Conservation (phyloP, 164 flowering plant genomes). For the Warburgia ugandensis region DNA sequence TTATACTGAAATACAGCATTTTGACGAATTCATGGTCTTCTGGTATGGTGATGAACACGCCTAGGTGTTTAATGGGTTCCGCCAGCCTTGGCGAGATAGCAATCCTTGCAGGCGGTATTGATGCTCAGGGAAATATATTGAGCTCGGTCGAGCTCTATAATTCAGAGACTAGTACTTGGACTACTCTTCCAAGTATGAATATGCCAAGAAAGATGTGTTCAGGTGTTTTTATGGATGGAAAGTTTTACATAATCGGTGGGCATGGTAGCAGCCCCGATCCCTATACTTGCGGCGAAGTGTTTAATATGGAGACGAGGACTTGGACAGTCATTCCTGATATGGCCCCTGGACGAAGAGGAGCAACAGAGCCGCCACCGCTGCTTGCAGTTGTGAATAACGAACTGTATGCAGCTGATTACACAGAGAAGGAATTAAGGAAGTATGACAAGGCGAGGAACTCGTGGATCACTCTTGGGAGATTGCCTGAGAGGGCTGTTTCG, state of each 20-base stretch:
- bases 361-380: slow-evolving; percentile 72
- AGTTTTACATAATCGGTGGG: slow-evolving; percentile 92
- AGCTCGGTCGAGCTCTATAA: slow-evolving; percentile 77
- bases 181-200: slow-evolving; percentile 60
- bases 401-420: slow-evolving; percentile 86
- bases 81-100: slow-evolving; percentile 88
- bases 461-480: slow-evolving; percentile 68
- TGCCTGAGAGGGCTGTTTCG: slow-evolving; percentile 80
- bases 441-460: slow-evolving; percentile 43
- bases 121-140: slow-evolving; percentile 50
- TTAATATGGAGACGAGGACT: slow-evolving; percentile 48
- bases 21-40: slow-evolving; percentile 76
- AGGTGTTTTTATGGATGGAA: slow-evolving; percentile 83
- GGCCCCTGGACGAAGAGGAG: slow-evolving; percentile 57
- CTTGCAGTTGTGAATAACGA: slow-evolving; percentile 84
- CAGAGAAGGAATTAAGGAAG: slow-evolving; percentile 65
- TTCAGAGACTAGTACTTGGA: slow-evolving; percentile 65
- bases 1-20: slow-evolving; percentile 68
- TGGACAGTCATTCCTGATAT: slow-evolving; percentile 81
- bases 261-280: slow-evolving; percentile 35
- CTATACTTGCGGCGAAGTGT: slow-evolving; percentile 84
- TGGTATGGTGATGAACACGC: slow-evolving; percentile 67
- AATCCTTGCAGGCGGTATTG: slow-evolving; percentile 89
- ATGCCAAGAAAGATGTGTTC: slow-evolving; percentile 91
- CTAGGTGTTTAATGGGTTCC: slow-evolving; percentile 89